phyloP scores from a whole-genome alignment of 2,329 filamentous ascomycete genomes.

The Trichoderma polysporum region DNA sequence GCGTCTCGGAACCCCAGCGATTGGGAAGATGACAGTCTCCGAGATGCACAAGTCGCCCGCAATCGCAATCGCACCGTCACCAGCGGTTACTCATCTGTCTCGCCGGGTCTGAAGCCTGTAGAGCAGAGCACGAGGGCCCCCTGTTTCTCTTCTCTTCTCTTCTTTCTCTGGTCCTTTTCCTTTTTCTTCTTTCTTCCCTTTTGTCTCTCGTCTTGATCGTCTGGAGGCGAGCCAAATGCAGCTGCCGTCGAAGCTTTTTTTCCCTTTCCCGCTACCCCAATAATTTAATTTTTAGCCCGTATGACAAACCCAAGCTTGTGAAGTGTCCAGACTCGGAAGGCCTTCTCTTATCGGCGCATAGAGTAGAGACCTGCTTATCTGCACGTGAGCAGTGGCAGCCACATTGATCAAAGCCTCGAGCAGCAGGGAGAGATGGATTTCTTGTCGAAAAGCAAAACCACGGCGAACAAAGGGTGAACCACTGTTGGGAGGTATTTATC shows the following conservation, averaged over 20 bases:
- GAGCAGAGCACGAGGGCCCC: neutral
- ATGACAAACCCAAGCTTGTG: conserved; percentile 19
- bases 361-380: conserved; percentile 9
- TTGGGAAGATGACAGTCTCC: conserved; percentile 9
- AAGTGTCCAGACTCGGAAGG: conserved; percentile 14
- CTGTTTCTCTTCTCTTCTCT: neutral
- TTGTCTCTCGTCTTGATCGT: conserved; percentile 5
- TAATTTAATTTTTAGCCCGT: conserved; percentile 15
- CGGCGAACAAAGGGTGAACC: neutral
- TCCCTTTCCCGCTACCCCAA: conserved; percentile 8
- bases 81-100: conserved; percentile 19
- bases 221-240: conserved; percentile 5
- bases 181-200: neutral
- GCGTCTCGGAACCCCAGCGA: neutral
- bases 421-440: neutral
- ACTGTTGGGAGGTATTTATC: neutral
- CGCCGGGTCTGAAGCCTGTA: neutral
- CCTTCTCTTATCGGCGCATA: conserved; percentile 1
- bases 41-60: conserved; percentile 18
- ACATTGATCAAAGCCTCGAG: neutral
- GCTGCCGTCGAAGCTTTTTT: conserved; percentile 4
- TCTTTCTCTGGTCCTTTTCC: neutral
- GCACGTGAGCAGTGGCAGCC: conserved; percentile 12
- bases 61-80: conserved; percentile 20
- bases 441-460: neutral